A percentile compares a stretch with the other conserved stretches of the same genome.
phyloP scores from a whole-genome alignment of 768 basidiomycete genomes.

The Agrocybe praecox region DNA sequence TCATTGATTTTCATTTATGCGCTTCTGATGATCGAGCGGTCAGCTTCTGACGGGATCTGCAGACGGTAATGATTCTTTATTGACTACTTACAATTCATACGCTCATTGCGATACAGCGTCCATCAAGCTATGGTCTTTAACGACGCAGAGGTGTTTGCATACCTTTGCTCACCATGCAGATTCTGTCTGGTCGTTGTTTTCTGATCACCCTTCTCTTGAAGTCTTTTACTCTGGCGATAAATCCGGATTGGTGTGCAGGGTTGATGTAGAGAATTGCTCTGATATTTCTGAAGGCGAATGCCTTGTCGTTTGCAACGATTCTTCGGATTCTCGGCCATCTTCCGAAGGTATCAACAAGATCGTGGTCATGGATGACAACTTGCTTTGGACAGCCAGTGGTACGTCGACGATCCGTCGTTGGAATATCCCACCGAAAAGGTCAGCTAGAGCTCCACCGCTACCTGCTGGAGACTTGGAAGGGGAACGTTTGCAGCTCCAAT shows the following conservation, averaged over 20 bases:
- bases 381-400: slow-evolving; percentile 90
- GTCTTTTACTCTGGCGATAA: slow-evolving; percentile 96
- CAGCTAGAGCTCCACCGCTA: slow-evolving; percentile 31
- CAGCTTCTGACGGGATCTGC: slow-evolving; percentile 86
- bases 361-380: slow-evolving; percentile 77
- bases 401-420: slow-evolving; percentile 82
- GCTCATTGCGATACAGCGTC: slow-evolving; percentile 47
- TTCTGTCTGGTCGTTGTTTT: slow-evolving; percentile 92
- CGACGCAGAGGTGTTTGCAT: slow-evolving; percentile 87
- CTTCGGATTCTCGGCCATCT: slow-evolving; percentile 39
- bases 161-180: slow-evolving; percentile 96
- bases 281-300: slow-evolving; percentile 92
- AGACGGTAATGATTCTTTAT: slow-evolving; percentile 47
- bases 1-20: not conserved
- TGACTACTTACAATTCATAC: not conserved
- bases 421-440: slow-evolving; percentile 61
- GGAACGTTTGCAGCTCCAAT: slow-evolving; percentile 21
- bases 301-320: slow-evolving; percentile 75
- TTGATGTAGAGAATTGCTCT: slow-evolving; percentile 84
- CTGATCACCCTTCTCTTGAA: slow-evolving; percentile 82
- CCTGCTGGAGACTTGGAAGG: slow-evolving; percentile 24
- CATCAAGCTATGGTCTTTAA: slow-evolving; percentile 93
- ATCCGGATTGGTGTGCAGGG: slow-evolving; percentile 84
- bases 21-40: slow-evolving; percentile 10
- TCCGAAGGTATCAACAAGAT: slow-evolving; percentile 76